phyloP scores from a whole-genome alignment of 352 stramenopile species.

The Phytopythium vexans region DNA sequence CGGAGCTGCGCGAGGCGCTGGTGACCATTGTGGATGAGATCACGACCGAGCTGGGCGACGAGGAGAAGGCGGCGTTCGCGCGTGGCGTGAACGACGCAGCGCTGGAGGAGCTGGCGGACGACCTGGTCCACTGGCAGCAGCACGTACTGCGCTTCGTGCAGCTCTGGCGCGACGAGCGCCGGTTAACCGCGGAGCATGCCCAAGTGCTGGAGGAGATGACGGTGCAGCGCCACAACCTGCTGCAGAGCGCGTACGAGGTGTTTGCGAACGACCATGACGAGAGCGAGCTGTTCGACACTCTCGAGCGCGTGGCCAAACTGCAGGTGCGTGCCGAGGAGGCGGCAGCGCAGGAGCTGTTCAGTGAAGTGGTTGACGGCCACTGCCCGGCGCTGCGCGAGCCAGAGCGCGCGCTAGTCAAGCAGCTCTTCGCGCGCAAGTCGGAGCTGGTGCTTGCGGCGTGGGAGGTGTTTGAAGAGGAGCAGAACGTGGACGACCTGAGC shows the following conservation, averaged over 20 bases:
- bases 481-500: conserved; percentile 40
- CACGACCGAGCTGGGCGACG: conserved; percentile 56
- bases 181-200: conserved; percentile 29
- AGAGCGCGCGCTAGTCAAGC: conserved; percentile 41
- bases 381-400: conserved; percentile 24
- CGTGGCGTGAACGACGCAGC: conserved; percentile 22
- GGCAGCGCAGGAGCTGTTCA: conserved; percentile 24
- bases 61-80: conserved; percentile 48
- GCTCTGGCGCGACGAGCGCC: conserved; percentile 33
- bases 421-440: conserved; percentile 39
- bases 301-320: conserved; percentile 67
- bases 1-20: conserved; percentile 36
- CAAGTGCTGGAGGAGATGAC: conserved; percentile 43
- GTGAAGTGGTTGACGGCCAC: conserved; percentile 28
- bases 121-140: conserved; percentile 39
- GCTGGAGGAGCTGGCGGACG: conserved; percentile 19
- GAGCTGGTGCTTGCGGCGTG: conserved; percentile 49
- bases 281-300: conserved; percentile 63
- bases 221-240: conserved; percentile 47
- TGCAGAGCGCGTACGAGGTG: conserved; percentile 74
- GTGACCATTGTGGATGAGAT: conserved; percentile 64
- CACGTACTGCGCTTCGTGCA: conserved; percentile 41
- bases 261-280: conserved; percentile 55
- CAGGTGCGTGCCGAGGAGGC: conserved; percentile 48
- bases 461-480: conserved; percentile 43